Percentiles rank a stretch among this genome's conserved stretches.
Conservation (phyloP, 2,329 filamentous ascomycete species). For the Exophiala lecanii-corni region DNA sequence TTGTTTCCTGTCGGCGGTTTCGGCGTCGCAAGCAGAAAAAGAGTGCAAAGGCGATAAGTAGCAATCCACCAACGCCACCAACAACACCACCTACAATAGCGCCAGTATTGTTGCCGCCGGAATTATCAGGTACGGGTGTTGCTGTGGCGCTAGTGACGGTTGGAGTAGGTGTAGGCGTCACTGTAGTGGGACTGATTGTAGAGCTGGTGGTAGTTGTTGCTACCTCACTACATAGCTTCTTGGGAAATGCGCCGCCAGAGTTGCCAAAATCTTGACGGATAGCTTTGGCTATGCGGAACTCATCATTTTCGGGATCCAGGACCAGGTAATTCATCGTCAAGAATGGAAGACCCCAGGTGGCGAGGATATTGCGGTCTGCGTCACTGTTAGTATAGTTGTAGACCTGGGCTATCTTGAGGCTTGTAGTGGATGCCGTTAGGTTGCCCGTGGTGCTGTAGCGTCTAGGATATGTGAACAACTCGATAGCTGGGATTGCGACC, state of each 20-base stretch:
- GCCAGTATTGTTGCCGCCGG: conserved; percentile 8
- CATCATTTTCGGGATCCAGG: conserved; percentile 9
- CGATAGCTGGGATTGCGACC: conserved; percentile 3
- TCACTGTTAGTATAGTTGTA: conserved; percentile 2
- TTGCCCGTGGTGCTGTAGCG: conserved; percentile 4
- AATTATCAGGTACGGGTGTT: neutral
- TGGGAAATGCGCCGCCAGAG: conserved; percentile 2
- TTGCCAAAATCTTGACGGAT: conserved; percentile 8
- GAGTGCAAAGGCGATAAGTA: conserved; percentile 3
- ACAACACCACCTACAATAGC: conserved; percentile 24
- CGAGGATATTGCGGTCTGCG: neutral
- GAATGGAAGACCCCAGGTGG: conserved; percentile 18
- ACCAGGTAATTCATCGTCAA: conserved; percentile 21
- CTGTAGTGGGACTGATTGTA: neutral
- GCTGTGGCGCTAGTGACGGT: neutral
- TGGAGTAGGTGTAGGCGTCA: neutral
- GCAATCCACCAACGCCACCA: conserved; percentile 11
- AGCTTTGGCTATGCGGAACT: conserved; percentile 15
- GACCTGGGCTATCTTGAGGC: conserved; percentile 1
- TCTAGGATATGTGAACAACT: conserved; percentile 9
- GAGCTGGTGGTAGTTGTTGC: neutral
- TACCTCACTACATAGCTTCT: neutral
- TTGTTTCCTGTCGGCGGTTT: neutral
- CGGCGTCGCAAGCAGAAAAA: conserved; percentile 5
- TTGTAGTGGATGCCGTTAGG: neutral